Percentiles rank a stretch among this genome's conserved stretches.
phyloP scores from a whole-genome alignment of 106 monocot genomes.

The Gastrodia elata region DNA sequence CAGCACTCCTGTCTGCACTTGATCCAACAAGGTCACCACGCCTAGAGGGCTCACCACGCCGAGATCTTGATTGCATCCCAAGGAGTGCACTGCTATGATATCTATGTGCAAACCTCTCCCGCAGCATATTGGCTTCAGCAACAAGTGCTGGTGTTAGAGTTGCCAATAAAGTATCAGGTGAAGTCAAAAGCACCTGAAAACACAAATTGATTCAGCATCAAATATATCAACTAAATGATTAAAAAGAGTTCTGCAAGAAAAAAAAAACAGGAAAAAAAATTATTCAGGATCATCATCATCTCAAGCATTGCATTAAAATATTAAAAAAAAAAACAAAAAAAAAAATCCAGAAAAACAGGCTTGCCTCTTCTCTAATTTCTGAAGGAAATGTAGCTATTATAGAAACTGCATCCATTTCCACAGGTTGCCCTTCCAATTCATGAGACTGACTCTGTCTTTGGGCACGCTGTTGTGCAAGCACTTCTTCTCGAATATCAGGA shows the following conservation, averaged over 20 bases:
- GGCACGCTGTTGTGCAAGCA: conserved; percentile 86
- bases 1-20: conserved; percentile 39
- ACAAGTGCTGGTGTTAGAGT: conserved; percentile 93
- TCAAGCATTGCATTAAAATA: neutral
- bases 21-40: conserved; percentile 53
- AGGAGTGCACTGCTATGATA: conserved; percentile 62
- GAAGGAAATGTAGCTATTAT: conserved; percentile 99
- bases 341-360: conserved; percentile 1
- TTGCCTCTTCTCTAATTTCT: conserved; percentile 95
- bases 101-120: conserved; percentile 94
- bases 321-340: neutral
- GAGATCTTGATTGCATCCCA: conserved; percentile 75
- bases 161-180: conserved; percentile 80
- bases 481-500: conserved; percentile 93
- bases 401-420: conserved; percentile 99
- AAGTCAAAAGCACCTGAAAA: conserved; percentile 87
- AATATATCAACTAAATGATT: neutral
- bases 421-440: conserved; percentile 96
- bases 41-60: conserved; percentile 79
- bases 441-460: conserved; percentile 79
- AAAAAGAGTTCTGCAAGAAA: neutral
- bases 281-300: neutral
- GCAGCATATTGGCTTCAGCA: conserved; percentile 93
- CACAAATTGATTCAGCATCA: neutral
- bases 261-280: neutral